These are phyloP conservation scores for Trypanosoma cruzi DNA, from an alignment of 208 protist genomes.

Conservation along the genomic window DNA sequence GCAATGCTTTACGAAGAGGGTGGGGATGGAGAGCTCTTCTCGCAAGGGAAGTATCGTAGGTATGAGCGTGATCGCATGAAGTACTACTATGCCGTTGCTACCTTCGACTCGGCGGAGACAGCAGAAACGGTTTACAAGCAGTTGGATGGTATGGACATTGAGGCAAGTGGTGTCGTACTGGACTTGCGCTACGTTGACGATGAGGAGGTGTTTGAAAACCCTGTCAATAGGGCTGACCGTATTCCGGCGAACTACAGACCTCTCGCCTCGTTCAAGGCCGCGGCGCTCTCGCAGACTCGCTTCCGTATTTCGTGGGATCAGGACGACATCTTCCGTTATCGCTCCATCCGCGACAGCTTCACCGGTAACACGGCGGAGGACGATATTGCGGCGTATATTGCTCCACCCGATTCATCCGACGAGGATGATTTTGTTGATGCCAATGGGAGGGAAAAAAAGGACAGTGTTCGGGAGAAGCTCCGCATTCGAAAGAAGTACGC, in stretches of 20 bases:
- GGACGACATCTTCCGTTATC: constrained; percentile 84
- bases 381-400: constrained; percentile 89
- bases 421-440: constrained; percentile 47
- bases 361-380: constrained; percentile 87
- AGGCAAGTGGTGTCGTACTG: constrained; percentile 94
- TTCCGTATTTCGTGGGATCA: constrained; percentile 95
- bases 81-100: constrained; percentile 98
- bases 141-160: constrained; percentile 96
- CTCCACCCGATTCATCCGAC: constrained; percentile 76
- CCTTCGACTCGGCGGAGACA: constrained; percentile 93
- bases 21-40: constrained; percentile 91
- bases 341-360: constrained; percentile 85
- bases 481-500: constrained; percentile 85
- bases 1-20: constrained; percentile 75
- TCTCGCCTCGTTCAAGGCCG: constrained; percentile 76
- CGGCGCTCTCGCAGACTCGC: constrained; percentile 84
- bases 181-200: constrained; percentile 98
- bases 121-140: constrained; percentile 93
- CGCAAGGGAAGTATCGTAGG: constrained; percentile 85
- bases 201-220: constrained; percentile 80
- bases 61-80: constrained; percentile 95
- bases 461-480: constrained; percentile 42
- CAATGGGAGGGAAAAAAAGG: constrained; percentile 5
- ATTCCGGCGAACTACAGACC: constrained; percentile 86
- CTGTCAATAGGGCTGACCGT: constrained; percentile 56